Percentiles rank a stretch among this genome's conserved stretches.
Conservation (phyloP, 2,329 filamentous ascomycete species). For the Aspergillus pseudonomiae region DNA sequence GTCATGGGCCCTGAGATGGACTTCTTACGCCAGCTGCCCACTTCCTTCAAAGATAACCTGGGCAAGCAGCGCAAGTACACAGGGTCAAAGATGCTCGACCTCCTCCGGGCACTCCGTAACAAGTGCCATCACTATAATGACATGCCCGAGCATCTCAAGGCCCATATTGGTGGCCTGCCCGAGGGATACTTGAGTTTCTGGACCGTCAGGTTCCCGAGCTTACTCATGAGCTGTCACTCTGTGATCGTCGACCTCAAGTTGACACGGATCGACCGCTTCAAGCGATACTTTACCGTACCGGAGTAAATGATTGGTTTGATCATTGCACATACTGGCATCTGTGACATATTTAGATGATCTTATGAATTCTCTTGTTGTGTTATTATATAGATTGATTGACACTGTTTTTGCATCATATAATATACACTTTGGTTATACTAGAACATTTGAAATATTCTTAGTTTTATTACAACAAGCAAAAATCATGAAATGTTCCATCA, state of each 20-base stretch:
- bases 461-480: background rate
- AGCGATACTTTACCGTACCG: slow-evolving; percentile 41
- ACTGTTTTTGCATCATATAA: background rate
- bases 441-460: background rate
- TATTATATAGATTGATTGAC: background rate
- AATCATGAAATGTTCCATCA: background rate
- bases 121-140: slow-evolving; percentile 99
- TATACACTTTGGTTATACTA: background rate
- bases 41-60: slow-evolving; percentile 82
- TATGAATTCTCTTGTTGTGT: background rate
- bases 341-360: background rate
- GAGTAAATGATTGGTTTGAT: background rate
- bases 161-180: slow-evolving; percentile 71
- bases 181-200: slow-evolving; percentile 85
- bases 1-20: slow-evolving; percentile 64
- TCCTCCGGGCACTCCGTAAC: slow-evolving; percentile 86
- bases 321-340: background rate
- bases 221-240: slow-evolving; percentile 78
- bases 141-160: slow-evolving; percentile 79
- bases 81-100: slow-evolving; percentile 77
- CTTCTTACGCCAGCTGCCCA: slow-evolving; percentile 76
- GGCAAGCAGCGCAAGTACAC: slow-evolving; percentile 96
- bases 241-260: slow-evolving; percentile 70
- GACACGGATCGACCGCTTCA: slow-evolving; percentile 45
- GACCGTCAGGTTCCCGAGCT: slow-evolving; percentile 74